Evolutionary conservation across 78 protist species (phyloP), one percentile per base, ranked within the genome.

Genomic region (Chrysochromulina parva): DNA sequence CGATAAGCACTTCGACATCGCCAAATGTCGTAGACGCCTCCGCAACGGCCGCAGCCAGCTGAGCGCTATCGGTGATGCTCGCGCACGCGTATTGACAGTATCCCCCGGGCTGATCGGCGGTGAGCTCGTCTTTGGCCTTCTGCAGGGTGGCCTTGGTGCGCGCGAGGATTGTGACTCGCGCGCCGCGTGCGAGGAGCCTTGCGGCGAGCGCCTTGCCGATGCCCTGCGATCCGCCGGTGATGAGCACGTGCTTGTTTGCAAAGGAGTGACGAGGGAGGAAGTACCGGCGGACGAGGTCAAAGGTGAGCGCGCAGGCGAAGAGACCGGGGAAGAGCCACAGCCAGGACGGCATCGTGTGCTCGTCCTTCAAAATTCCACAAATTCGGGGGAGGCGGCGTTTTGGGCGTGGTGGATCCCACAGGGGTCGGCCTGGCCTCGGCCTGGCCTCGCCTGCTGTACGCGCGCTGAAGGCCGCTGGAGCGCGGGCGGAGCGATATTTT

Each of bases 161-260:
- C 53, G 50, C 54, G 54, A 47, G 19, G 55, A 73, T 2, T 14
- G 26, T 10, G 19, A 73, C 82, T 1, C 53, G 86, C 55, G 86
- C 38, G n/a, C 55, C 58, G 38, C 86, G 55, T 17, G 62, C 58
- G 20, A 80, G 20, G 28, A 24, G 28, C 24, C 65, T n/a, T 57
- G 62, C 28, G 4, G 94, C 94, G 20, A 89, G 13, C 11, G 90
- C 90, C 58, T 82, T 76, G 20, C 94, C 96, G 47, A 92, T 71
- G 53, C 96, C 96, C 19, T 57, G 2, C 48, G 90, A 85, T 13
- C 96, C 96, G 6, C 96, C 96, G 69, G 96, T 82, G 73, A 94
- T 66, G 55, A 94, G 59, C 69, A 84, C 96, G 86, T 94, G 96
- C 91, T 94, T 73, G 47, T 57, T 76, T n/a, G 47, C 65, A 9